Conservation (phyloP, 805 yeast species). For the Kodamaea leandrae region DNA sequence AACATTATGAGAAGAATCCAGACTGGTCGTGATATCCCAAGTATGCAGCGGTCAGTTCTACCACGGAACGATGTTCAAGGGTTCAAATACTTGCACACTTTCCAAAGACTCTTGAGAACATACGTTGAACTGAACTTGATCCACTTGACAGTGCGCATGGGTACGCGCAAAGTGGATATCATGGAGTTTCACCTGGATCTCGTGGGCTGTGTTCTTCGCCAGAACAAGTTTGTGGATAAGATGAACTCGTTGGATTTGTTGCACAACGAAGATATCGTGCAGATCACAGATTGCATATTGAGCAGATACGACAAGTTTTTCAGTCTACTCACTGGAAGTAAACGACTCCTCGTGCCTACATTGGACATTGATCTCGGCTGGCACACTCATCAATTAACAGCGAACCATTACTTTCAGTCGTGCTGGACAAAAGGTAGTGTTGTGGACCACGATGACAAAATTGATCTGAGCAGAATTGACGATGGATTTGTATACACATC, state of each 20-base stretch:
- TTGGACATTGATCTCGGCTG: conserved; percentile 28
- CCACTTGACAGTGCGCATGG: conserved; percentile 1
- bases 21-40: no score
- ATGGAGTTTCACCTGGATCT: conserved; percentile 20
- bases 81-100: no score
- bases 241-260: conserved; percentile 21
- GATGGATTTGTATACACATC: conserved; percentile 12
- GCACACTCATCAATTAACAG: conserved; percentile 26
- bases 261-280: conserved; percentile 5
- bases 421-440: conserved; percentile 16
- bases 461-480: neutral
- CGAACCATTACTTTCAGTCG: conserved; percentile 15
- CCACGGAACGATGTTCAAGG: no score
- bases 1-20: no score
- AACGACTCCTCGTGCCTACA: conserved; percentile 20
- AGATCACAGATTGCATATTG: conserved; percentile 14
- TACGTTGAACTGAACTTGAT: conserved; percentile 5
- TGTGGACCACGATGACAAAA: conserved; percentile 7
- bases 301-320: conserved; percentile 19
- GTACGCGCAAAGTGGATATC: no score
- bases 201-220: conserved; percentile 23
- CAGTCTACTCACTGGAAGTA: conserved; percentile 1
- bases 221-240: conserved; percentile 20
- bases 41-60: neutral
- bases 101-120: neutral